phyloP scores from a whole-genome alignment of 2,329 filamentous ascomycete genomes.

The Aspergillus hiratsukae region DNA sequence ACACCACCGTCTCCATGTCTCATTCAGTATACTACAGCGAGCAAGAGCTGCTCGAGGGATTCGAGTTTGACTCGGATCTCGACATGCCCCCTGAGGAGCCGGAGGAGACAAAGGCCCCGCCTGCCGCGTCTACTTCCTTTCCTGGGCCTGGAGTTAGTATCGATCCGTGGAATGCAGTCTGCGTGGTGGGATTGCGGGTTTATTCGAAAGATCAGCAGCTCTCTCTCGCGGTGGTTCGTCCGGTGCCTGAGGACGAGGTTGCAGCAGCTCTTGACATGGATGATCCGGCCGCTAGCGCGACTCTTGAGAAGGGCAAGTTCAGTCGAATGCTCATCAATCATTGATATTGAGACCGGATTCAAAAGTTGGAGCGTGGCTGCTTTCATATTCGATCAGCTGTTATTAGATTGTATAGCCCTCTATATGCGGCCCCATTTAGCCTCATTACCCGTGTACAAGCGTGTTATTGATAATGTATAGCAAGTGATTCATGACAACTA shows the following conservation, averaged over 20 bases:
- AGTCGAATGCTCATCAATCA: neutral
- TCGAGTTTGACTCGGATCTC: constrained; percentile 41
- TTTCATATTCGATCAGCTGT: neutral
- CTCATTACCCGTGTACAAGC: neutral
- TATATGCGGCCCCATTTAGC: neutral
- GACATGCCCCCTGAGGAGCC: constrained; percentile 35
- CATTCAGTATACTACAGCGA: constrained; percentile 23
- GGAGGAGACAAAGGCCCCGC: constrained; percentile 10
- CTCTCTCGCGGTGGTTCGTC: constrained; percentile 50
- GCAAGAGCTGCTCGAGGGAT: constrained; percentile 34
- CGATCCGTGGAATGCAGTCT: constrained; percentile 58
- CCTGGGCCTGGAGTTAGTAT: constrained; percentile 17
- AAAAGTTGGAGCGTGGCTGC: neutral
- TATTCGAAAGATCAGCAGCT: constrained; percentile 51
- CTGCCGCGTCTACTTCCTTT: constrained; percentile 6
- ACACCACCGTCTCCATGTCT: constrained; percentile 18
- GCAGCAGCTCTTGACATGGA: constrained; percentile 43
- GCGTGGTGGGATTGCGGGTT: constrained; percentile 56
- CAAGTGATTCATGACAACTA: neutral
- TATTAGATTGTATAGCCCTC: neutral
- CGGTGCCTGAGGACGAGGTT: constrained; percentile 34
- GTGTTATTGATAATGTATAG: neutral
- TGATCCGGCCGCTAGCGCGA: constrained; percentile 34
- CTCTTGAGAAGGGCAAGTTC: constrained; percentile 21
- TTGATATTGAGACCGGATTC: neutral